Percentiles rank a stretch among this genome's conserved stretches.
Conservation (phyloP, 1,139 yeast genomes). For the Yarrowia galli region DNA sequence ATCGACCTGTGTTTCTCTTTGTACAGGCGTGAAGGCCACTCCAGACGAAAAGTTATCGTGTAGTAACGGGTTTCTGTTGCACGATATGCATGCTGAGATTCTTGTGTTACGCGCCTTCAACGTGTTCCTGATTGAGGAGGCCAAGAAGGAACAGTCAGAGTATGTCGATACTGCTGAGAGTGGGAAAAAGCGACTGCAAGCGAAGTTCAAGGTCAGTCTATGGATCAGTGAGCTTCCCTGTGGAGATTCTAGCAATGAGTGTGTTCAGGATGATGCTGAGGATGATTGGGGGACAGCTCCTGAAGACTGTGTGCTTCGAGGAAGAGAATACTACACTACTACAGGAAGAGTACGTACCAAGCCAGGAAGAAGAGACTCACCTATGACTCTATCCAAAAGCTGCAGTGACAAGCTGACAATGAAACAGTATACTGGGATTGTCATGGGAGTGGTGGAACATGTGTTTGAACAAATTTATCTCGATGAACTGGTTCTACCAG, state of each 20-base stretch:
- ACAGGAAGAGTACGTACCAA: constrained; percentile 82
- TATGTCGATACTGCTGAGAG: constrained; percentile 15
- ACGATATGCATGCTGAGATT: constrained; percentile 91
- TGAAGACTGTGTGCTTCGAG: constrained; percentile 57
- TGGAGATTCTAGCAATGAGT: constrained; percentile 83
- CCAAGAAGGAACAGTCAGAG: constrained; percentile 34
- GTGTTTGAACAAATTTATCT: constrained; percentile 59
- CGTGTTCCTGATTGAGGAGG: constrained; percentile 51
- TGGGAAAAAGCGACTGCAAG: background rate
- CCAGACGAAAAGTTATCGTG: constrained; percentile 58
- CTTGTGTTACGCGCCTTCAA: constrained; percentile 75
- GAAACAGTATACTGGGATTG: constrained; percentile 68
- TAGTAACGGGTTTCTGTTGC: constrained; percentile 66
- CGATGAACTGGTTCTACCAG: constrained; percentile 62
- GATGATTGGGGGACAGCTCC: constrained; percentile 46
- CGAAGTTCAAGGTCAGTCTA: constrained; percentile 43
- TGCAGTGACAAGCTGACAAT: constrained; percentile 84
- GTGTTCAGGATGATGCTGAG: constrained; percentile 46
- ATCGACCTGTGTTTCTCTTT: constrained; percentile 55
- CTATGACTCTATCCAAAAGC: constrained; percentile 74
- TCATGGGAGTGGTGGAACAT: constrained; percentile 55
- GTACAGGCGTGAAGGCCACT: constrained; percentile 84
- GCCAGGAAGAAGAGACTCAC: constrained; percentile 86
- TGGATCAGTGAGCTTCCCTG: constrained; percentile 81
- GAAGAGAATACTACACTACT: constrained; percentile 65